Conservation (phyloP, 805 yeast species). For the Metschnikowia shivogae region DNA sequence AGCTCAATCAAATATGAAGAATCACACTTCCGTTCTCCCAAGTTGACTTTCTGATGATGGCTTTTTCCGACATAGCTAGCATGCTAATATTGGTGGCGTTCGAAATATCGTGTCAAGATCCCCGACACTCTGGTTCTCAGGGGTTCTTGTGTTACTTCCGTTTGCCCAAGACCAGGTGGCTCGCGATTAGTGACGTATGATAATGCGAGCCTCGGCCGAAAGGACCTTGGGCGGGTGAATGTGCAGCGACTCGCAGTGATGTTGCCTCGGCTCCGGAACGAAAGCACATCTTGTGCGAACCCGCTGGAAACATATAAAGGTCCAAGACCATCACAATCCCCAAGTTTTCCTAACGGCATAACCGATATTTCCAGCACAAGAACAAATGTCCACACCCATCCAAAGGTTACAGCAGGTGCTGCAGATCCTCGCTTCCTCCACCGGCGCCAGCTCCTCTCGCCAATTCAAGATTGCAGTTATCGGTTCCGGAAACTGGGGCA, state of each 20-base stretch:
- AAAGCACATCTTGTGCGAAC: background rate
- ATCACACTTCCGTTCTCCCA: too few relatives aligned
- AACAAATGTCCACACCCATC: conserved; percentile 11
- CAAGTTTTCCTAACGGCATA: background rate
- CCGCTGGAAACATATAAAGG: background rate
- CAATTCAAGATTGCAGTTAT: conserved; percentile 45
- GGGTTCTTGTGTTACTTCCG: too few relatives aligned
- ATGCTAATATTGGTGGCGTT: too few relatives aligned
- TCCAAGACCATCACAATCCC: background rate
- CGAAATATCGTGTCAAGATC: too few relatives aligned
- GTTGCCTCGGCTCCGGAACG: background rate
- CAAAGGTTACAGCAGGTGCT: conserved; percentile 19
- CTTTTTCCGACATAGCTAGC: too few relatives aligned
- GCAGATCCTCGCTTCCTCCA: conserved; percentile 15
- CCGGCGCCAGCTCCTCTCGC: conserved; percentile 7
- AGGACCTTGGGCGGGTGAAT: background rate
- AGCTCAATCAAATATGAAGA: too few relatives aligned
- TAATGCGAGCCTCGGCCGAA: conserved; percentile 2
- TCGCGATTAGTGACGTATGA: background rate
- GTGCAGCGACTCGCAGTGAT: background rate
- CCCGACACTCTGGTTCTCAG: too few relatives aligned
- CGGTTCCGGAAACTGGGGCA: conserved; percentile 99
- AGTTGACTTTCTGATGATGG: too few relatives aligned
- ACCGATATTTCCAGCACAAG: background rate
- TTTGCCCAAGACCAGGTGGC: too few relatives aligned